Base-by-base conservation (phyloP, 116 monocot genomes). In the Zostera marina region DNA sequence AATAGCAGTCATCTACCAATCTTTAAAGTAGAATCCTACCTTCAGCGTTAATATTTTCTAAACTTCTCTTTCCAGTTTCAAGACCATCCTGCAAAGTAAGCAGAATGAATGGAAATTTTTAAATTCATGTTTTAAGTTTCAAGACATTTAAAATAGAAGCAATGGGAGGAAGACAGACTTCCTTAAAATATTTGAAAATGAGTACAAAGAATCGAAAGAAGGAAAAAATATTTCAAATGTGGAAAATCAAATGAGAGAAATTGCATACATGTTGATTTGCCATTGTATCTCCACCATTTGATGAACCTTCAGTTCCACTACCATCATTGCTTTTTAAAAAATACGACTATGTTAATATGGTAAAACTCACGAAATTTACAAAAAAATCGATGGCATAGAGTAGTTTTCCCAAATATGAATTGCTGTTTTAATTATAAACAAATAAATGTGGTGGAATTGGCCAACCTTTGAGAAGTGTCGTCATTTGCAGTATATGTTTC, bases 241-340 rank as follows among this genome's bases (percentile, higher is more conserved):
- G 13, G 14, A 58, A 39, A 23, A 26, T 45, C 9, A 41, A 52
- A 22, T 4, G 22, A 22, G 41, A 38, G 1, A 13, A 54, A 56
- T 42, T 21, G n/a, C 46, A n/a, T 67, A 59, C 67, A 42, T 59
- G 59, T 22, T 44, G 14, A 52, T 51, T 59, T 17, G 45, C n/a
- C 39, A 16, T 24, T 57, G 44, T 46, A 47, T 67, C 59, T 15
- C 67, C 59, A 21, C 51, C 59, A 51, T 58, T 59, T 48, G 67
- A 58, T 42, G 67, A 59, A 52, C 41, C 59, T 9, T 67, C 67
- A 49, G 59, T 42, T 59, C 67, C 67, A 51, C 59, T 67, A 7
- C 44, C 67, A 67, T 55, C 58, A 67, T 47, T 61, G 42, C 8
- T 38, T 23, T 42, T 5, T 49, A 22, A 5, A 15, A 62, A 22